Evolutionary conservation across 1,284 basidiomycete genomes (phyloP).

Genomic region (Wallemia ichthyophaga): DNA sequence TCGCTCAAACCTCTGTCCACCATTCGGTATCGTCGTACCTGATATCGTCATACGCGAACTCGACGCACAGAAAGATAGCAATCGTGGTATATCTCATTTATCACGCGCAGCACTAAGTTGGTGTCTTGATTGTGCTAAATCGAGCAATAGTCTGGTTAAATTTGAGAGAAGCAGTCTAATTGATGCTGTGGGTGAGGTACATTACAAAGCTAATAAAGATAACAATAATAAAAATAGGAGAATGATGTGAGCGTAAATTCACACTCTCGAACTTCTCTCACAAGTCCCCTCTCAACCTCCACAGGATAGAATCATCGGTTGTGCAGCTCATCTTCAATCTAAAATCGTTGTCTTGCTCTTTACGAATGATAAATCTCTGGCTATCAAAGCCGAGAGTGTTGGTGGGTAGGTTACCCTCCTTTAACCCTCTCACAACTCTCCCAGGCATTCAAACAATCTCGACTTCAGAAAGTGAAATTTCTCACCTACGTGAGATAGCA

Average conservation of each 20-base stretch:
- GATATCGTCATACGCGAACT: neutral
- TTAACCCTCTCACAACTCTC: neutral
- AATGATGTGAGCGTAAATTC: neutral
- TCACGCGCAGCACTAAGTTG: neutral
- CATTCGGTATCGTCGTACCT: neutral
- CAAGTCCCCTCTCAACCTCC: neutral
- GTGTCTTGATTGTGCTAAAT: neutral
- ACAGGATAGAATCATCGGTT: neutral
- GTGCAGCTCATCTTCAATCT: neutral
- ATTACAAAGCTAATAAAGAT: too few species aligned
- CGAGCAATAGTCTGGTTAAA: neutral
- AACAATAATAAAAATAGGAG: neutral
- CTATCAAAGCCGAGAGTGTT: neutral
- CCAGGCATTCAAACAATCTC: neutral
- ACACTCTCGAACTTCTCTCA: too few species aligned
- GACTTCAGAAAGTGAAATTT: neutral
- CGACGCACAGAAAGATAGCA: neutral
- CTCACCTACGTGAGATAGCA: neutral
- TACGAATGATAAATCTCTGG: neutral
- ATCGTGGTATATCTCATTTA: neutral
- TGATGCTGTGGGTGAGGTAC: neutral
- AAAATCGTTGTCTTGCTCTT: neutral
- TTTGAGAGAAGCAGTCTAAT: neutral
- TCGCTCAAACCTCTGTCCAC: neutral
- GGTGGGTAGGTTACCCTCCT: neutral